Conservation (phyloP, 495 filamentous ascomycete species). For the Collariella sp. region DNA sequence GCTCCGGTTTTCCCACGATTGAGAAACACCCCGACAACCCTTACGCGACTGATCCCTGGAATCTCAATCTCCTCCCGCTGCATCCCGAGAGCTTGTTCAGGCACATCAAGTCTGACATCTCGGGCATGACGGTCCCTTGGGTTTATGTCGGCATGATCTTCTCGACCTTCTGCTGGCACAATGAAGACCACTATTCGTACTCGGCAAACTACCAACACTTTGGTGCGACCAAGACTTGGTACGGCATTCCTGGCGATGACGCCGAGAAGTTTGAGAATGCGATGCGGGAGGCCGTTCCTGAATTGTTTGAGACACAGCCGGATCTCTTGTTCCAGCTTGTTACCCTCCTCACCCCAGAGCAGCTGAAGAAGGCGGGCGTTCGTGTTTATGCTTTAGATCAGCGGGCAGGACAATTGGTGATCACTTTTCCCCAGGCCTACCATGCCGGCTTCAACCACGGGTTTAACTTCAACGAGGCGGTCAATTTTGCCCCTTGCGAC, state of each 20-base stretch:
- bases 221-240: conserved; percentile 98
- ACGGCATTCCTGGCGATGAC: conserved; percentile 91
- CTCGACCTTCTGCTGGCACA: conserved; percentile 99
- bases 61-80: conserved; percentile 86
- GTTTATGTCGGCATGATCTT: conserved; percentile 99
- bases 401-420: conserved; percentile 88
- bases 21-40: conserved; percentile 81
- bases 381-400: conserved; percentile 90
- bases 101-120: conserved; percentile 96
- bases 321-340: conserved; percentile 96
- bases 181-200: conserved; percentile 96
- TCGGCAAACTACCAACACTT: conserved; percentile 99
- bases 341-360: conserved; percentile 85
- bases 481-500: conserved; percentile 94
- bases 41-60: conserved; percentile 89
- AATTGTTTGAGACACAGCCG: conserved; percentile 93
- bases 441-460: conserved; percentile 92
- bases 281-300: conserved; percentile 90
- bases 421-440: conserved; percentile 90
- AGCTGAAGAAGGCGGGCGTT: conserved; percentile 90
- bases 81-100: conserved; percentile 88
- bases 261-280: conserved; percentile 90
- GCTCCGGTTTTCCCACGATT: conserved; percentile 93
- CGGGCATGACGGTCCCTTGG: conserved; percentile 99
- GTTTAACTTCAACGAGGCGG: conserved; percentile 99